phyloP scores from a whole-genome alignment of 176 grass and related monocot genomes.

The Lolium perenne region DNA sequence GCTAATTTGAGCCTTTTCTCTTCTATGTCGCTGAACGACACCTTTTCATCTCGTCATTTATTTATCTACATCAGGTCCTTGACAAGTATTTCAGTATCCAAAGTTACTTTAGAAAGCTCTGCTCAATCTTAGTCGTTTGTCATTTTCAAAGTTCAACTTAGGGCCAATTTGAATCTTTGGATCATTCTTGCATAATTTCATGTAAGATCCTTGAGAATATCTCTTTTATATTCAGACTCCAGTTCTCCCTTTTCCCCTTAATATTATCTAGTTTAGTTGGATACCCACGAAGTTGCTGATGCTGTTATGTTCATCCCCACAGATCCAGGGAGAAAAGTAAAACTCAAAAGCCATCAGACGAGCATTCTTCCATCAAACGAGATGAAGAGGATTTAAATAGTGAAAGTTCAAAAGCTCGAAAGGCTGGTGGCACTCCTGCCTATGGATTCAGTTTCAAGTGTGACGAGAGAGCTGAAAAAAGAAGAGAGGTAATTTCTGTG shows the following conservation, averaged over 20 bases:
- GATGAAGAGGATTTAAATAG: constrained; percentile 52
- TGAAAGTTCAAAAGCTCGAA: constrained; percentile 52
- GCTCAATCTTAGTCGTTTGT: background rate
- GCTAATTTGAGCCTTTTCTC: constrained; percentile 9
- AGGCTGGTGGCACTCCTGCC: constrained; percentile 46
- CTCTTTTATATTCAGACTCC: constrained; percentile 24
- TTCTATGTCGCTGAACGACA: background rate
- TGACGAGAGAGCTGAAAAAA: constrained; percentile 72
- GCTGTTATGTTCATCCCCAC: constrained; percentile 39
- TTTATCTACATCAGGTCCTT: background rate
- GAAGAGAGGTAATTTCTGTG: constrained; percentile 51
- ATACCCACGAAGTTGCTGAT: constrained; percentile 19
- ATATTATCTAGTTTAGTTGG: constrained; percentile 17
- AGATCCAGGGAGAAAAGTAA: constrained; percentile 55
- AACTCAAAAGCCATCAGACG: constrained; percentile 44
- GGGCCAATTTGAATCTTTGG: constrained; percentile 6
- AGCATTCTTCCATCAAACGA: constrained; percentile 46
- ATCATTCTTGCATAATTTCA: constrained; percentile 9
- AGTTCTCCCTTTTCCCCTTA: background rate
- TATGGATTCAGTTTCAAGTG: constrained; percentile 74
- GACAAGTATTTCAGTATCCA: background rate
- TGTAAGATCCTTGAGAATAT: background rate
- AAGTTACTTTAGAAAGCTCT: constrained; percentile 5
- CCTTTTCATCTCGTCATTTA: constrained; percentile 11
- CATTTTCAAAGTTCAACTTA: constrained; percentile 22